Conservation (phyloP, 2,329 filamentous ascomycete species). For the Bipolaris zeicola region DNA sequence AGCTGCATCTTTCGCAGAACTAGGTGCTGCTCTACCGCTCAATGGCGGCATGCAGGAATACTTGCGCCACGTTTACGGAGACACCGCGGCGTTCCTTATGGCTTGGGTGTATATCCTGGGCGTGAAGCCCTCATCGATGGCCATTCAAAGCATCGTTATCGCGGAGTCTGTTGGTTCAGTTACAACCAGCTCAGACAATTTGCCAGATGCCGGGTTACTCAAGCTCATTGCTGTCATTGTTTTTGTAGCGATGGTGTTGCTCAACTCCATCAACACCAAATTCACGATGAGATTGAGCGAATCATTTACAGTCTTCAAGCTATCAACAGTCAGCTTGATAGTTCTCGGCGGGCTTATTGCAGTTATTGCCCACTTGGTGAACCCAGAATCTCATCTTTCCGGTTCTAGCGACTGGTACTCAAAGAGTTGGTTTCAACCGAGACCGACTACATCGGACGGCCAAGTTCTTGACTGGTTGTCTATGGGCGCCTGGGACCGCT, state of each 20-base stretch:
- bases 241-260: slow-evolving; percentile 48
- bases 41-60: slow-evolving; percentile 70
- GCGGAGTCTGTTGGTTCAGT: slow-evolving; percentile 56
- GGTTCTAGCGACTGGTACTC: slow-evolving; percentile 46
- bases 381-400: slow-evolving; percentile 37
- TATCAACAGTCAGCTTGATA: slow-evolving; percentile 40
- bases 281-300: slow-evolving; percentile 50
- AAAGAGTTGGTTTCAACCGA: slow-evolving; percentile 61
- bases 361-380: slow-evolving; percentile 37
- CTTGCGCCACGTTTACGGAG: slow-evolving; percentile 65
- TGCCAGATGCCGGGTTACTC: slow-evolving; percentile 27
- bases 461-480: slow-evolving; percentile 40
- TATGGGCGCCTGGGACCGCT: slow-evolving; percentile 62
- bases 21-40: slow-evolving; percentile 67
- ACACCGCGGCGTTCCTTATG: slow-evolving; percentile 65
- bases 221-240: slow-evolving; percentile 48
- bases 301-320: slow-evolving; percentile 50
- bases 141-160: slow-evolving; percentile 69
- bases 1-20: slow-evolving; percentile 65
- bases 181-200: slow-evolving; percentile 42
- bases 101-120: slow-evolving; percentile 70
- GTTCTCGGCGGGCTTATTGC: slow-evolving; percentile 40
- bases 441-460: slow-evolving; percentile 57
- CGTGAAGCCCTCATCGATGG: slow-evolving; percentile 68
- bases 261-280: slow-evolving; percentile 54